phyloP scores from a whole-genome alignment of 441 rosid genomes.

The Aleurites moluccanus region DNA sequence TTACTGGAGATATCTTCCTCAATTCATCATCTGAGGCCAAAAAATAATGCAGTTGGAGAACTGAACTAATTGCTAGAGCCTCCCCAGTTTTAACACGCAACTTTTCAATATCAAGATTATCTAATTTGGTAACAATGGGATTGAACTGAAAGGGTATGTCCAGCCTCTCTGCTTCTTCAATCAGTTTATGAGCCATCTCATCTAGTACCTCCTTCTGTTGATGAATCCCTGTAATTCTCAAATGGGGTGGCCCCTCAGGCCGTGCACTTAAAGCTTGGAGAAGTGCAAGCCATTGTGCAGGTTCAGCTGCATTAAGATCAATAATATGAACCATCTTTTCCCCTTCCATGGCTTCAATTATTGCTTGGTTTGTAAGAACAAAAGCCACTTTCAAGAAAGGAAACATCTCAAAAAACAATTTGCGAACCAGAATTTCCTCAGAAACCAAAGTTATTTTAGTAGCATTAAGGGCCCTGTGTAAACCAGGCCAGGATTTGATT shows the following conservation, averaged over 20 bases:
- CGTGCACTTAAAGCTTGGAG: conserved; percentile 66
- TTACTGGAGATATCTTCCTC: conserved; percentile 35
- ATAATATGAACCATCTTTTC: conserved; percentile 93
- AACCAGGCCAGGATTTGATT: conserved; percentile 85
- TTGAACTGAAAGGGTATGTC: conserved; percentile 91
- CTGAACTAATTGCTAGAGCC: conserved; percentile 85
- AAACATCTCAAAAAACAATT: conserved; percentile 66
- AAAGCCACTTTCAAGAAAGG: conserved; percentile 72
- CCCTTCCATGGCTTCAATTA: conserved; percentile 92
- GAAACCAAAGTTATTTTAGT: conserved; percentile 53
- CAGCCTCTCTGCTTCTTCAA: conserved; percentile 78
- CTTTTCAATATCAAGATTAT: conserved; percentile 65
- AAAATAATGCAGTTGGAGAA: conserved; percentile 70
- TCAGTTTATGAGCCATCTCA: conserved; percentile 70
- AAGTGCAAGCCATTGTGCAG: conserved; percentile 84
- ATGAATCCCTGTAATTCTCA: conserved; percentile 87
- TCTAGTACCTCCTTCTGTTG: conserved; percentile 72
- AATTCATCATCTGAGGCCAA: conserved; percentile 63
- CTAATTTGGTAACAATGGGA: conserved; percentile 58
- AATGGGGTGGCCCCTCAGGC: conserved; percentile 89
- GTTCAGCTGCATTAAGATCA: conserved; percentile 71
- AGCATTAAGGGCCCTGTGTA: conserved; percentile 77
- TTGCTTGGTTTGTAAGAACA: conserved; percentile 76
- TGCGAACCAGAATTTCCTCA: conserved; percentile 59
- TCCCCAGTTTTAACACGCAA: conserved; percentile 90